Base-by-base conservation (phyloP, 2,329 filamentous ascomycete genomes). In the Didymosphaeria variabile region DNA sequence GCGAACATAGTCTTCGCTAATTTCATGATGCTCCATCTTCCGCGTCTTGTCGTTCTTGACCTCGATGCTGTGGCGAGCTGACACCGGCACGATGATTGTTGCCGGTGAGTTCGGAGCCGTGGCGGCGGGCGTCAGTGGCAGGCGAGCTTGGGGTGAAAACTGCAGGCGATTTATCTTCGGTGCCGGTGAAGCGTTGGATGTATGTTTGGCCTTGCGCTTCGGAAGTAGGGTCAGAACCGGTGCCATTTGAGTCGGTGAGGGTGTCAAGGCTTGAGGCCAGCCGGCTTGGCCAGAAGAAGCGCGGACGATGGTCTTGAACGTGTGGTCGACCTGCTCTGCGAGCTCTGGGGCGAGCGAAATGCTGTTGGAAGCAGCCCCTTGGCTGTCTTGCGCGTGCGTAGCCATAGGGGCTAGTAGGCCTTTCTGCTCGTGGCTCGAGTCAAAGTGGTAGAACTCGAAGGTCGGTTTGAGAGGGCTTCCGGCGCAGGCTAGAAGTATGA, bases 401-500 rank as follows among this genome's bases (percentile, higher is more conserved):
- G 45, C 54, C 40, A 54, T 57, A 1, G 60, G 60, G 2, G 51
- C 15, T 9, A 63, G 23, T 1, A 47, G 12, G 3, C 26, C 29
- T 26, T 21, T 17, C 6, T 38, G 13, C 26, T 58, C 34, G 19
- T 58, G 44, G 13, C 26, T 40, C 13, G 56, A 45, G 21, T 60
- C 46, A 34, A 60, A 63, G 23, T 46, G 57, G 52, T 60, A 63
- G 47, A 63, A 63, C 42, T 63, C 61, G 15, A 60, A 63, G 15
- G 29, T 19, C 17, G 61, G 58, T 15, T 23, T 19, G 10, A 46
- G 9, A 12, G 58, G 58, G 31, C 19, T 15, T n/a, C 31, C 13
- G 15, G 36, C 60, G 5, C 51, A 55, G 19, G 40, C 38, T 5
- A 61, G 46, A 2, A 63, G 29, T 19, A 59, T 38, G 13, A 63